Percentiles rank a stretch among this genome's conserved stretches.
These are phyloP conservation scores for Phaffia rhodozyma DNA, from an alignment of 1,284 basidiomycete genomes.

Conservation along the genomic window DNA sequence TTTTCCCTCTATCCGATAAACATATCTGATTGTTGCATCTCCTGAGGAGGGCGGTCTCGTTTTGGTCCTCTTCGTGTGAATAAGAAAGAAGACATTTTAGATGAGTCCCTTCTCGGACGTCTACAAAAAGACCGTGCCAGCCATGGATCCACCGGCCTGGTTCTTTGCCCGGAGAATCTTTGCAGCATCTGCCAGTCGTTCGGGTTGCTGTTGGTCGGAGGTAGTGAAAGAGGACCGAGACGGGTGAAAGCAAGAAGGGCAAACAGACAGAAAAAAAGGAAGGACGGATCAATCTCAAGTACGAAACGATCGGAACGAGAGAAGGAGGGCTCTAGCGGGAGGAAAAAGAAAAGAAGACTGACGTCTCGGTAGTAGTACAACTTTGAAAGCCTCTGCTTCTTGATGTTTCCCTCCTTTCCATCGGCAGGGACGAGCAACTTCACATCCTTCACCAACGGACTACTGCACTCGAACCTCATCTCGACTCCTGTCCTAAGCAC, in stretches of 20 bases:
- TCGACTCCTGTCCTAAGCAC: conserved; percentile 80
- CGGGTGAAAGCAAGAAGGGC: neutral
- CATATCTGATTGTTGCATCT: too few relatives aligned
- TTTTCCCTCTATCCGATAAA: too few relatives aligned
- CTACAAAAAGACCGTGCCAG: too few relatives aligned
- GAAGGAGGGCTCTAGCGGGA: neutral
- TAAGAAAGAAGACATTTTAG: too few relatives aligned
- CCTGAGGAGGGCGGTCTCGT: too few relatives aligned
- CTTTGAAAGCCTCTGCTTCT: conserved; percentile 26
- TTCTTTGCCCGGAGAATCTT: neutral
- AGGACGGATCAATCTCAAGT: neutral
- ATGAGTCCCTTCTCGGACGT: too few relatives aligned
- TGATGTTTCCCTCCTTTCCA: conserved; percentile 22
- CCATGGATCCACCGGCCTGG: neutral
- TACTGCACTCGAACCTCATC: conserved; percentile 73
- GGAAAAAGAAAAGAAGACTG: neutral
- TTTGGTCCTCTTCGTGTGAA: too few relatives aligned
- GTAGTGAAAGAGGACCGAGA: neutral
- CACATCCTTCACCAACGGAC: conserved; percentile 74
- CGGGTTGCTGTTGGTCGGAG: conserved; percentile 5
- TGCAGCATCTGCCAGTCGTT: conserved; percentile 1
- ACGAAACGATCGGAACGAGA: neutral
- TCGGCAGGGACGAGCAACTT: conserved; percentile 41
- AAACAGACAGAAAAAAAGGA: neutral
- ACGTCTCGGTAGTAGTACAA: conserved; percentile 27